These are phyloP conservation scores for Epithele typhae DNA, from an alignment of 768 basidiomycete species.

Conservation along the genomic window DNA sequence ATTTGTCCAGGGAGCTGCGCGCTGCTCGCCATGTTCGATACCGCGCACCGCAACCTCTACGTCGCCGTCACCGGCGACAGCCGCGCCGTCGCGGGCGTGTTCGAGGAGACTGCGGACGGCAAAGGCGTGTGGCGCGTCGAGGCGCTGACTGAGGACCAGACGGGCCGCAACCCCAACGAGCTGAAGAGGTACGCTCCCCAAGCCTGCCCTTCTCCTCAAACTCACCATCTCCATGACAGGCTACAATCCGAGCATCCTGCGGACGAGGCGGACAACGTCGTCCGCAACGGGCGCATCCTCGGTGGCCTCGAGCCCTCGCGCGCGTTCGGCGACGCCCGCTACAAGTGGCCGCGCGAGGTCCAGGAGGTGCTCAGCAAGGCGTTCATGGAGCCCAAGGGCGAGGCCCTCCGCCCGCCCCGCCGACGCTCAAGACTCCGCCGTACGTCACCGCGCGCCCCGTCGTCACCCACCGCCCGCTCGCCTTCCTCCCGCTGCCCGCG, in stretches of 20 bases:
- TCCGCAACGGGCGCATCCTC: slow-evolving; percentile 76
- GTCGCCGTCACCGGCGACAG: slow-evolving; percentile 93
- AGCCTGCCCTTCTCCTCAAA: not conserved
- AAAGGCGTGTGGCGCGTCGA: slow-evolving; percentile 85
- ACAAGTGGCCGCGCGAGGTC: slow-evolving; percentile 77
- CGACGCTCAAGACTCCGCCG: slow-evolving; percentile 80
- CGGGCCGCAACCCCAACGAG: slow-evolving; percentile 86
- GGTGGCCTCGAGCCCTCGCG: slow-evolving; percentile 85
- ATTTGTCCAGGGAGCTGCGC: slow-evolving; percentile 77
- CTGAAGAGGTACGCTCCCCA: slow-evolving; percentile 58
- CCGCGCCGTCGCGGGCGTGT: slow-evolving; percentile 92
- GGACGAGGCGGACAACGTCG: slow-evolving; percentile 68
- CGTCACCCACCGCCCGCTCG: slow-evolving; percentile 70
- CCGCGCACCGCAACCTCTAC: slow-evolving; percentile 75
- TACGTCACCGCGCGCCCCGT: slow-evolving; percentile 86
- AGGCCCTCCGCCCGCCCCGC: slow-evolving; percentile 55
- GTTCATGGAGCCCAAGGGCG: slow-evolving; percentile 61
- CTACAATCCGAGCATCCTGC: slow-evolving; percentile 80
- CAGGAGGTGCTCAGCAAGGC: slow-evolving; percentile 70
- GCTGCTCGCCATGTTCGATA: slow-evolving; percentile 83
- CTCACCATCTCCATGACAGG: slow-evolving; percentile 31
- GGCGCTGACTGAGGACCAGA: slow-evolving; percentile 95
- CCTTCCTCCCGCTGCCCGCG: slow-evolving; percentile 39
- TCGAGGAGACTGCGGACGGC: slow-evolving; percentile 64
- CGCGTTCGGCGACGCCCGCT: slow-evolving; percentile 86